A percentile compares a stretch with the other conserved stretches of the same genome.
Evolutionary conservation across 179 eudicot genomes (phyloP).

Genomic region (Silene coronaria): DNA sequence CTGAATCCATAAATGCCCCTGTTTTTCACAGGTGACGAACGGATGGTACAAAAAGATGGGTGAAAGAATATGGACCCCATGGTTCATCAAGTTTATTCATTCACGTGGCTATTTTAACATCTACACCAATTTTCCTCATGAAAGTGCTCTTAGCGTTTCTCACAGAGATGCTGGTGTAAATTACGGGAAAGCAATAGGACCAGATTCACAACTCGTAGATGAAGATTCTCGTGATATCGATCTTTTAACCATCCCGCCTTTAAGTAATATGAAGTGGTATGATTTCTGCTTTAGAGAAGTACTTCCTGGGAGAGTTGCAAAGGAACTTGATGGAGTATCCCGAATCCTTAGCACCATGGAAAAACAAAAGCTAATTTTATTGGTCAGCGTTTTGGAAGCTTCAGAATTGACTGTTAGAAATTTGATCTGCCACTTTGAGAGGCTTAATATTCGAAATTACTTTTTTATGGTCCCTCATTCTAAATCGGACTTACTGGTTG

Average conservation of each 20-base stretch:
- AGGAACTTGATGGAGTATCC: slow-evolving; percentile 43
- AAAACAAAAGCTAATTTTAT: slow-evolving; percentile 46
- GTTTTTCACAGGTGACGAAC: slow-evolving; percentile 63
- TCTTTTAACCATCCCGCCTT: slow-evolving; percentile 45
- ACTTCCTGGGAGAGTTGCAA: slow-evolving; percentile 52
- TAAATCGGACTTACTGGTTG: slow-evolving; percentile 42
- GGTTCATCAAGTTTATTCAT: slow-evolving; percentile 92
- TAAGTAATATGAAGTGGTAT: slow-evolving; percentile 66
- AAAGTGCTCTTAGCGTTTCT: slow-evolving; percentile 74
- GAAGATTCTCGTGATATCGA: slow-evolving; percentile 37
- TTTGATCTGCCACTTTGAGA: slow-evolving; percentile 79
- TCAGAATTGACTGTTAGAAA: slow-evolving; percentile 45
- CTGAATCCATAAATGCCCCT: not conserved
- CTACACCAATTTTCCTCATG: slow-evolving; percentile 69
- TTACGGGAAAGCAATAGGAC: slow-evolving; percentile 85
- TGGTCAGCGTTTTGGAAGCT: slow-evolving; percentile 44
- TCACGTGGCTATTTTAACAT: slow-evolving; percentile 75
- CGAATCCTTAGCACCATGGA: slow-evolving; percentile 47
- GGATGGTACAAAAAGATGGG: slow-evolving; percentile 98
- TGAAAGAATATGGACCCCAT: slow-evolving; percentile 95
- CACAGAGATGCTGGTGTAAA: slow-evolving; percentile 98
- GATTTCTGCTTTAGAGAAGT: slow-evolving; percentile 89
- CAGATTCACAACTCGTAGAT: slow-evolving; percentile 71
- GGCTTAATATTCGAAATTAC: slow-evolving; percentile 59
- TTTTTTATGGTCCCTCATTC: slow-evolving; percentile 55